Evolutionary conservation across 2,329 filamentous ascomycete species (phyloP).

Genomic region (Neofusicoccum laricinum): DNA sequence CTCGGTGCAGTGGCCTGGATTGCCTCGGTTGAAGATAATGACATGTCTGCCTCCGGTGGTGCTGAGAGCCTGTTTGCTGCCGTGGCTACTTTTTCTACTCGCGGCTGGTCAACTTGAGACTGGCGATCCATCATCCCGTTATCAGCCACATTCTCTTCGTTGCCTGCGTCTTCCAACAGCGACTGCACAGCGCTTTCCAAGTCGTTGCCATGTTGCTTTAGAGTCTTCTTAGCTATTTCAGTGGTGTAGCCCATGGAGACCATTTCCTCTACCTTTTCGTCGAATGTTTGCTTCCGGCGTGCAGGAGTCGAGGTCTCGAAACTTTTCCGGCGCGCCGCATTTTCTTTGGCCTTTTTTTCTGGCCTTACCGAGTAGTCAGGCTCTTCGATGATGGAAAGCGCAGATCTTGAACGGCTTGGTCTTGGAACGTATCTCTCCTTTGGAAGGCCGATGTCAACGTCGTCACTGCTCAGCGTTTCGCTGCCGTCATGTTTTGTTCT

Average conservation of each 20-base stretch:
- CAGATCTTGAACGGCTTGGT: conserved; percentile 36
- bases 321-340: conserved; percentile 26
- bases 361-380: conserved; percentile 30
- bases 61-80: no score
- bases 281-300: neutral
- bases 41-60: neutral
- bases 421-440: conserved; percentile 35
- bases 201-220: neutral
- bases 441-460: conserved; percentile 26
- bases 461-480: conserved; percentile 21
- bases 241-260: conserved; percentile 4
- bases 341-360: conserved; percentile 25
- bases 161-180: neutral
- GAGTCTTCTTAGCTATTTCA: neutral
- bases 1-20: neutral
- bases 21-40: neutral
- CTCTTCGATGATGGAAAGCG: conserved; percentile 22
- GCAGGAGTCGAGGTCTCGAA: conserved; percentile 3
- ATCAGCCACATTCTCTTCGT: neutral
- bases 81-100: no score
- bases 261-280: conserved; percentile 6
- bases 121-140: no score
- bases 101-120: no score
- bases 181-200: neutral
- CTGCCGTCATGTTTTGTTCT: conserved; percentile 6